Conservation (phyloP, 352 stramenopile species). For the Phytophthora foliorum region DNA sequence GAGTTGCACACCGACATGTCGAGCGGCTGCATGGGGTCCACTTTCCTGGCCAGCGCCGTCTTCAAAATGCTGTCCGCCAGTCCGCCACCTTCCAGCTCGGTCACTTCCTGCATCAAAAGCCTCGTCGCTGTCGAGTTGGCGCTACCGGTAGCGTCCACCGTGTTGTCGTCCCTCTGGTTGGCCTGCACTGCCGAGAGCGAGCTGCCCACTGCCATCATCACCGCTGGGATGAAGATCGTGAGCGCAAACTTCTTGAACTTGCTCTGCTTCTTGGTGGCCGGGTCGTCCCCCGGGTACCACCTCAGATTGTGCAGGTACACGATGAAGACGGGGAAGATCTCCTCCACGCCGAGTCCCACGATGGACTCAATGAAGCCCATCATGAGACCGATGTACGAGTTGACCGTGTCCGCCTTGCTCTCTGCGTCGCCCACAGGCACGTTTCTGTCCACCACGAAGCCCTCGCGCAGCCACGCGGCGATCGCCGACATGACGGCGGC, state of each 20-base stretch:
- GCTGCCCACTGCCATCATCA: slow-evolving; percentile 66
- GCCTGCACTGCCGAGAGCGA: slow-evolving; percentile 65
- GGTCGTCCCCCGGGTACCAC: slow-evolving; percentile 62
- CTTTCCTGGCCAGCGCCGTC: slow-evolving; percentile 33
- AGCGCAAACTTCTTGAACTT: slow-evolving; percentile 71
- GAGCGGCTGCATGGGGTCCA: slow-evolving; percentile 34
- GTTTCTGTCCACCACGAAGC: slow-evolving; percentile 46
- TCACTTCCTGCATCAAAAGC: slow-evolving; percentile 40
- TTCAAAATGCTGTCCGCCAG: slow-evolving; percentile 40
- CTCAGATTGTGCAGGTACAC: slow-evolving; percentile 73
- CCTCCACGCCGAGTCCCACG: slow-evolving; percentile 53
- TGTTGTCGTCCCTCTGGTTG: slow-evolving; percentile 56
- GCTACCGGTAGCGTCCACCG: neutral
- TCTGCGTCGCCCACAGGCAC: slow-evolving; percentile 40
- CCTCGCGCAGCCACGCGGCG: slow-evolving; percentile 43
- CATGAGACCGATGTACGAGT: slow-evolving; percentile 68
- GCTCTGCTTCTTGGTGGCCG: slow-evolving; percentile 50
- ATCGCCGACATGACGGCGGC: slow-evolving; percentile 52
- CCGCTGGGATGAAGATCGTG: slow-evolving; percentile 63
- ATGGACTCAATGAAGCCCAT: slow-evolving; percentile 72
- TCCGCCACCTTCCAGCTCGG: slow-evolving; percentile 8
- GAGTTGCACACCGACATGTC: slow-evolving; percentile 28
- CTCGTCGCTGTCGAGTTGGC: slow-evolving; percentile 24
- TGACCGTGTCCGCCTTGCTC: slow-evolving; percentile 42
- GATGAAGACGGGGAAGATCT: slow-evolving; percentile 68